Base-by-base conservation (phyloP, 2,329 filamentous ascomycete genomes). In the Teratosphaeria gauchensis region DNA sequence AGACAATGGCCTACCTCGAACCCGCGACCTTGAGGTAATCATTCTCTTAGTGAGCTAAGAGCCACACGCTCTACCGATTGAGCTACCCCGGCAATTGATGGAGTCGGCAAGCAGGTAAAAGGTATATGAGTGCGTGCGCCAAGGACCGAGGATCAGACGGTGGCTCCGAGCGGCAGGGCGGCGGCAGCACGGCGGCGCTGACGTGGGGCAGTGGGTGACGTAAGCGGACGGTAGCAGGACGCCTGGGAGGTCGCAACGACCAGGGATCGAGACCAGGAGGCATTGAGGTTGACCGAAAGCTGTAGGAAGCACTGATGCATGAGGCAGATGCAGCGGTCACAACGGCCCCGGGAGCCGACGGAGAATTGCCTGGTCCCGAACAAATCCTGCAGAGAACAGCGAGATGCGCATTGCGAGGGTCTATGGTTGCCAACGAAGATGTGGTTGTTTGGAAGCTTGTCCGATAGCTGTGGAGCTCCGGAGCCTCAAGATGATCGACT, bases 11-110 rank as follows among this genome's bases (percentile, higher is more conserved):
- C 24, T 53, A 46, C 38, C 38, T 48, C 42, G 32, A 31, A 64
- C 62, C 62, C 63, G 60, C 63, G 63, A 65, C 63, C 63, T 65
- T 65, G 63, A 65, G 63, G 63, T 65, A 56, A 24, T 16, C 12
- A 16, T 35, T 58, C 56, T 60, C 42, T 28, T 51, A 48, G 32
- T 53, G 11, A 30, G 4, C 33, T 64, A 65, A 66, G 63, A 66
- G 64, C 64, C 64, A 66, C 63, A 66, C 62, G 60, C 60, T 61
- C 58, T 62, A 59, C 58, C 76, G 74, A 78, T 78, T 78, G 76
- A 78, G 76, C 76, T 78, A 77, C 74, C 75, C 76, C 71, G 75
- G 76, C 76, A 16, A 42, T 14, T 42, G 7, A 42, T 42, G 12
- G 14, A 14, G 35, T 4, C 14, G 5, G 35, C 12, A 5, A 16